Percentiles rank a stretch among this genome's conserved stretches.
These are phyloP conservation scores for Cornus suecica DNA, from an alignment of 148 eudicot genomes.

Conservation along the genomic window DNA sequence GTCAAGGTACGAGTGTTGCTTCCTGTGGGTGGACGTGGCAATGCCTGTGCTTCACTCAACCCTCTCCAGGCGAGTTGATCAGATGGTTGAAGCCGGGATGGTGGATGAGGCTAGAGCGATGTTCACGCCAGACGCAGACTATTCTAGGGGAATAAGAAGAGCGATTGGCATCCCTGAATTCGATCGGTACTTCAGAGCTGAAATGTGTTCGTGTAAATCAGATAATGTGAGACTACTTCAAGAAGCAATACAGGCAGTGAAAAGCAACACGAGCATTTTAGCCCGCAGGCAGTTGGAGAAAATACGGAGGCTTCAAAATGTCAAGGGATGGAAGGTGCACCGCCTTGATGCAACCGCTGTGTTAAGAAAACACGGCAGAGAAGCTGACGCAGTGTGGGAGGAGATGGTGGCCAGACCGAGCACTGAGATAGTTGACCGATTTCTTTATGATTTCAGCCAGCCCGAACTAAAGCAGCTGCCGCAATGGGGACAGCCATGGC, in stretches of 20 bases:
- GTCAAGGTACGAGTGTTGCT: slow-evolving; percentile 57
- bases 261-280: slow-evolving; percentile 44
- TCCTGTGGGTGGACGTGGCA: slow-evolving; percentile 73
- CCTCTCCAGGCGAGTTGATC: slow-evolving; percentile 54
- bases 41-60: slow-evolving; percentile 33
- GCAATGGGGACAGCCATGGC: slow-evolving; percentile 2
- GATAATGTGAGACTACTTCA: slow-evolving; percentile 26
- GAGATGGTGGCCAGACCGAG: slow-evolving; percentile 41
- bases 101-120: slow-evolving; percentile 47
- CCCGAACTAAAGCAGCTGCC: not conserved
- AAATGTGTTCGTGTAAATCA: slow-evolving; percentile 8
- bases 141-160: slow-evolving; percentile 56
- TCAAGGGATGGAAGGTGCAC: slow-evolving; percentile 59
- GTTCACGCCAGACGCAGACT: slow-evolving; percentile 39
- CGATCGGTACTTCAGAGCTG: slow-evolving; percentile 43
- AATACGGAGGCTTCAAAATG: slow-evolving; percentile 36
- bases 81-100: slow-evolving; percentile 64
- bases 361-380: slow-evolving; percentile 33
- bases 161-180: slow-evolving; percentile 77
- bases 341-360: slow-evolving; percentile 62
- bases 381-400: slow-evolving; percentile 48
- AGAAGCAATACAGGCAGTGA: slow-evolving; percentile 38
- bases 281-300: slow-evolving; percentile 53
- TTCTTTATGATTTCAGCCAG: slow-evolving; percentile 18
- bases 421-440: slow-evolving; percentile 26